A percentile compares a stretch with the other conserved stretches of the same genome.
Evolutionary conservation across 2,329 filamentous ascomycete species (phyloP).

Genomic region (Gaeumannomyces sp.): DNA sequence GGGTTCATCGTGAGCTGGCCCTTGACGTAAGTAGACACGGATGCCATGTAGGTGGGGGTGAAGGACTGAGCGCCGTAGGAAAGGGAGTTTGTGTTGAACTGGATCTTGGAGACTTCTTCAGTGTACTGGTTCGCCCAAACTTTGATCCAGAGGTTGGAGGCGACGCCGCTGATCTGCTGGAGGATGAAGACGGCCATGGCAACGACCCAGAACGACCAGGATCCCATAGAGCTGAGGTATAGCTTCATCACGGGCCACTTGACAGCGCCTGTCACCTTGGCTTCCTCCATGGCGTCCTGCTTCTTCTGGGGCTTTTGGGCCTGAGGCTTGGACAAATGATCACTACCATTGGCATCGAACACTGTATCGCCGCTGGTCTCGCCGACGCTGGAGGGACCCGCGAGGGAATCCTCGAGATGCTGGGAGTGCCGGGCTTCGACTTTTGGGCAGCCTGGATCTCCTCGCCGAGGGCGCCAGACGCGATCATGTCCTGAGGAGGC

Average conservation of each 20-base stretch:
- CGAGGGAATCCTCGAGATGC: conserved; percentile 68
- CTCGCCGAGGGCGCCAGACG: conserved; percentile 82
- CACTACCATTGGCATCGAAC: conserved; percentile 43
- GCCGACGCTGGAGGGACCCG: conserved; percentile 67
- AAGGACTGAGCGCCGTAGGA: conserved; percentile 28
- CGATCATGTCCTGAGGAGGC: conserved; percentile 69
- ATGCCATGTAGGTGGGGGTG: conserved; percentile 33
- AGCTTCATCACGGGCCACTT: conserved; percentile 80
- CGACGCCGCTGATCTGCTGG: conserved; percentile 81
- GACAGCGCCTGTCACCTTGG: conserved; percentile 78
- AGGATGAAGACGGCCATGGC: conserved; percentile 68
- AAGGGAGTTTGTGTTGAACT: conserved; percentile 30
- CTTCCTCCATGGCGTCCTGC: conserved; percentile 59
- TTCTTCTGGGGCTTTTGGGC: conserved; percentile 54
- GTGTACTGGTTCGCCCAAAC: conserved; percentile 88
- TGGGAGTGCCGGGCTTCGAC: conserved; percentile 60
- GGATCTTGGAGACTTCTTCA: conserved; percentile 24
- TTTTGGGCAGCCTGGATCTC: conserved; percentile 51
- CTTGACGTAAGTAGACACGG: conserved; percentile 31
- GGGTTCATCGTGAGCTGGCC: conserved; percentile 30
- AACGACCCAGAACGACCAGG: conserved; percentile 89
- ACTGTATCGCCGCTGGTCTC: conserved; percentile 54
- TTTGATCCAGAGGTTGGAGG: conserved; percentile 90
- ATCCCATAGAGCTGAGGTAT: conserved; percentile 88
- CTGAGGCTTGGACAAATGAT: conserved; percentile 34